phyloP scores from a whole-genome alignment of 352 stramenopile species.

The Phytophthora palmivora region DNA sequence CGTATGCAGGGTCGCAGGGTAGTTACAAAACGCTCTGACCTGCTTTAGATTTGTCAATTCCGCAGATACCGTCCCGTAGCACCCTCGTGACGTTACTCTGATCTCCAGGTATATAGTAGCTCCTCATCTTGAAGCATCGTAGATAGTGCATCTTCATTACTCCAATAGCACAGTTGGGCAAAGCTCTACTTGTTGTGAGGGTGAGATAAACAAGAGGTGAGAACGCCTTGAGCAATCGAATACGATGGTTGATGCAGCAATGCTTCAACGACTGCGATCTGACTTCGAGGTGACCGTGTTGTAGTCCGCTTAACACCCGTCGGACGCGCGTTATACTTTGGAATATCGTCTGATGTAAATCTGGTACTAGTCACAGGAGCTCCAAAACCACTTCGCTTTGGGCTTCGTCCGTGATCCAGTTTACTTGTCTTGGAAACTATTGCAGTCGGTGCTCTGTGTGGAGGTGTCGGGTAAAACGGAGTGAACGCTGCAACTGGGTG shows the following conservation, averaged over 20 bases:
- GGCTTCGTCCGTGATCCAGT: constrained; percentile 1
- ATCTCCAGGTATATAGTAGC: background rate
- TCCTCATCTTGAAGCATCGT: background rate
- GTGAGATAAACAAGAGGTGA: constrained; percentile 18
- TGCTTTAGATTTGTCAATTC: constrained; percentile 2
- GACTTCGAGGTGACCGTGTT: constrained; percentile 29
- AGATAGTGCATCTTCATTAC: no score
- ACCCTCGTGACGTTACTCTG: no score
- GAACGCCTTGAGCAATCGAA: constrained; percentile 24
- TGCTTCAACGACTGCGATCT: constrained; percentile 30
- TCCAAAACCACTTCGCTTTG: background rate
- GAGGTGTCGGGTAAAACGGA: constrained; percentile 7
- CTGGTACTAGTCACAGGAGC: background rate
- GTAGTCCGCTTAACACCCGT: constrained; percentile 11
- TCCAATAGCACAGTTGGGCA: no score
- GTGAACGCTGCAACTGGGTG: constrained; percentile 1
- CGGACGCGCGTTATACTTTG: constrained; percentile 3
- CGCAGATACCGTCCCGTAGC: background rate
- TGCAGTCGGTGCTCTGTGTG: background rate
- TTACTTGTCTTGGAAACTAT: background rate
- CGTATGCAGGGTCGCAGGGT: constrained; percentile 14
- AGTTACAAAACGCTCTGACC: constrained; percentile 31
- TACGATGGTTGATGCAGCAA: constrained; percentile 41
- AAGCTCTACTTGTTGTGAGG: constrained; percentile 12
- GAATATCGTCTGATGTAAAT: background rate